Evolutionary conservation across 177 flowering plant genomes (phyloP).

Genomic region (Vitis hybrid): DNA sequence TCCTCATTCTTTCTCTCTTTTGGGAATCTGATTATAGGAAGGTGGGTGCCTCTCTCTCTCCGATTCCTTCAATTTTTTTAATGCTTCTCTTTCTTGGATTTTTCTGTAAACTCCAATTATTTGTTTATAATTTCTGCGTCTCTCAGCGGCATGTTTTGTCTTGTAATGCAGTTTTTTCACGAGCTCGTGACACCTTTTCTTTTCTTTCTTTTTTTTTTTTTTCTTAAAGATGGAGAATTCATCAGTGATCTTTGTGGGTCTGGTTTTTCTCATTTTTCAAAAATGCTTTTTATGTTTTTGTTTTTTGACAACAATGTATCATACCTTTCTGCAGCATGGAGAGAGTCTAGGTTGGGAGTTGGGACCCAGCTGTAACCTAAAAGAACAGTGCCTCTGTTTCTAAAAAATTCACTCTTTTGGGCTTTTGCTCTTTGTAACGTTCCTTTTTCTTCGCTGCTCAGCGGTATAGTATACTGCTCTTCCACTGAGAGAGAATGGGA

Average conservation of each 20-base stretch:
- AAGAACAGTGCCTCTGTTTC: not conserved
- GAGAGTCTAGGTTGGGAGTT: constrained; percentile 19
- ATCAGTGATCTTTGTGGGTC: not conserved
- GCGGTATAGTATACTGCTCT: not conserved
- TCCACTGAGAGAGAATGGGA: constrained; percentile 39
- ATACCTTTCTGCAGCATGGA: constrained; percentile 17
- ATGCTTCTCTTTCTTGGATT: not conserved
- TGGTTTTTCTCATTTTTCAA: not conserved
- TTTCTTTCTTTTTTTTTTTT: constrained; percentile 2
- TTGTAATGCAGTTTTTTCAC: constrained; percentile 31
- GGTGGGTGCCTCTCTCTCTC: not conserved
- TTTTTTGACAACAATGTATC: constrained; percentile 9
- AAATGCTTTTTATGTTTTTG: not conserved
- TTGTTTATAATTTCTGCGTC: constrained; percentile 8
- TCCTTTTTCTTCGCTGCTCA: not conserved
- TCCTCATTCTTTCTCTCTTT: not conserved
- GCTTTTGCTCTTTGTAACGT: not conserved
- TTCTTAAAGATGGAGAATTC: not conserved
- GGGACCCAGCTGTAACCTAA: constrained; percentile 2
- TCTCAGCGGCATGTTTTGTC: constrained; percentile 29
- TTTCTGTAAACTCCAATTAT: not conserved
- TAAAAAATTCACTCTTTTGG: constrained; percentile 8
- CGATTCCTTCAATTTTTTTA: not conserved
- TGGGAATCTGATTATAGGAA: constrained; percentile 14
- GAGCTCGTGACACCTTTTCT: constrained; percentile 14